These are phyloP conservation scores for Glaciozyma martinii DNA, from an alignment of 768 basidiomycete species.

Conservation along the genomic window DNA sequence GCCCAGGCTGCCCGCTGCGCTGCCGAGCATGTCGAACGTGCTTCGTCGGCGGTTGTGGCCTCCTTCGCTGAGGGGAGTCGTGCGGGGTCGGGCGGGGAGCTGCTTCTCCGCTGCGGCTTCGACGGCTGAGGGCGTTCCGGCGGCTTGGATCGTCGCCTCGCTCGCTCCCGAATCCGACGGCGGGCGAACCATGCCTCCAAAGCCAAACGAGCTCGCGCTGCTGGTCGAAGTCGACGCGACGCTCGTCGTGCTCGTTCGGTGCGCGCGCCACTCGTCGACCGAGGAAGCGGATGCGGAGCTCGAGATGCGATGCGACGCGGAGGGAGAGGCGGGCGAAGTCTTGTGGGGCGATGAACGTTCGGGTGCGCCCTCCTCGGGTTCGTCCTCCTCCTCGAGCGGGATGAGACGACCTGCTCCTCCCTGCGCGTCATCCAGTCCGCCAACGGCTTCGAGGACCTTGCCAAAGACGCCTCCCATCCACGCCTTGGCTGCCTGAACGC, in stretches of 20 bases:
- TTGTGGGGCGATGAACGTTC: neutral
- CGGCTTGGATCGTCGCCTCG: neutral
- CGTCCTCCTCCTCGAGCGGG: slow-evolving; percentile 1
- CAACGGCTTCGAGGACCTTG: slow-evolving; percentile 14
- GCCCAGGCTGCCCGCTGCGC: neutral
- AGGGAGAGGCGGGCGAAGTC: neutral
- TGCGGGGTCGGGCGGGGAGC: neutral
- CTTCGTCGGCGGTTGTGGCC: slow-evolving; percentile 16
- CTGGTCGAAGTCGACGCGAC: neutral
- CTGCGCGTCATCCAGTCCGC: neutral
- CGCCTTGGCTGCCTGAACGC: slow-evolving; percentile 18
- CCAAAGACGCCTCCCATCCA: slow-evolving; percentile 25
- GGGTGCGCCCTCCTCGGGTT: neutral
- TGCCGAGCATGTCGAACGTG: slow-evolving; percentile 14
- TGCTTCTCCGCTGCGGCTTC: neutral
- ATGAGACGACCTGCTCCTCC: neutral
- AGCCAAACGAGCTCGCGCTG: neutral
- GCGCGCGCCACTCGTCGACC: neutral
- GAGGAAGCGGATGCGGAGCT: neutral
- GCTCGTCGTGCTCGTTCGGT: neutral
- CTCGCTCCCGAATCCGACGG: neutral
- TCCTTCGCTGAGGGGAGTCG: neutral
- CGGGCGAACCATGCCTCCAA: neutral
- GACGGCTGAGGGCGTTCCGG: neutral
- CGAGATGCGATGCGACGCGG: neutral